Evolutionary conservation across 1,284 basidiomycete genomes (phyloP), one percentile per base, ranked within the genome.

Genomic region (Puccinia hordei): DNA sequence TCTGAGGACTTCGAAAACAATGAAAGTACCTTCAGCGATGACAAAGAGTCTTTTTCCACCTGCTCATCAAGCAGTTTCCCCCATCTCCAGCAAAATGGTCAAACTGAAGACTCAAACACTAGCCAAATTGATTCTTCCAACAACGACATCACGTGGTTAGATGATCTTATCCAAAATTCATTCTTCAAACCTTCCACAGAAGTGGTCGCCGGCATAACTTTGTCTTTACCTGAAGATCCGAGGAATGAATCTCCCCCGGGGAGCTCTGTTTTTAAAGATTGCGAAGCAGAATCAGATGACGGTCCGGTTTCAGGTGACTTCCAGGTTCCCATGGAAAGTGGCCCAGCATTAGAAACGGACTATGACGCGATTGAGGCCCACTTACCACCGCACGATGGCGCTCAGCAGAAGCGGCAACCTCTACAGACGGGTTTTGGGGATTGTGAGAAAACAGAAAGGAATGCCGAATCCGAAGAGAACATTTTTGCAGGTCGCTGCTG

Each of bases 401-500:
- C 12, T 55, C 33, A 30, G 22, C 22, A 15, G 61, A 17, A 9
- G 30, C 1, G 27, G 33, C 15, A 22, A 44, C 12, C 17, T 27
- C 49, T 15, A 15, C 13, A 49, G 17, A 49, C 44, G 27, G 66
- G 51, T 49, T 17, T 12, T 24, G 6, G 8, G 61, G n/a, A 51
- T 49, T 38, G 33, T 19, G 35, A 55, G 22, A 15, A 73, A 57
- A 30, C 12, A 27, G 35, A n/a, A 4, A 30, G 51, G 51, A 73
- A 73, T 1, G 38, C 33, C 4, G 3, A n/a, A 59, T 51, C 22
- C 22, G 44, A 15, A 22, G 44, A 75, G n/a, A 46, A 44, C 2
- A 24, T 33, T 63, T 49, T 30, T 41, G 27, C 55, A 0, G 41
- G 35, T 44, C 33, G 41, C 13, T 85, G 85, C 72, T 87, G 87